Percentiles rank a stretch among this genome's conserved stretches.
Evolutionary conservation across 148 eudicot species (phyloP).

Genomic region (Pouteria glomerata): DNA sequence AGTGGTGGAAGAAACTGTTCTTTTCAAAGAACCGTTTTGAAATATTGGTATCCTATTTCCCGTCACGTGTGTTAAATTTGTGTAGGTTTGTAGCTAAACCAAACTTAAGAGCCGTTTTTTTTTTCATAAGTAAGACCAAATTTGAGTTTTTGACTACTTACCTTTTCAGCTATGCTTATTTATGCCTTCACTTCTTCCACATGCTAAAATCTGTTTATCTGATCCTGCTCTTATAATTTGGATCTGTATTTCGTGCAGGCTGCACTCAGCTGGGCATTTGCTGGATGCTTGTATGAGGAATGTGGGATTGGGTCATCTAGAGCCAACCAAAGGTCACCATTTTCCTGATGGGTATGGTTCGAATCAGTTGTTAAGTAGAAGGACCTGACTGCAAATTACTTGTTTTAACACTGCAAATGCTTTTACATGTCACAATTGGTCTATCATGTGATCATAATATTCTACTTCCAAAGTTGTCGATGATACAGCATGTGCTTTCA

Average conservation of each 20-base stretch:
- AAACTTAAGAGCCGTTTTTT: not conserved
- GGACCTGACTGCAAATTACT: not conserved
- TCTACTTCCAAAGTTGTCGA: no score
- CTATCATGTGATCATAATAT: no score
- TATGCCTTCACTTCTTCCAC: no score
- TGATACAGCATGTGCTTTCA: no score
- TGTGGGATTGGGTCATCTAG: constrained; percentile 68
- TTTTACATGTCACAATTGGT: not conserved
- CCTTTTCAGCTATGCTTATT: no score
- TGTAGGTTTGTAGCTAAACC: not conserved
- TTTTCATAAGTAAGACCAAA: not conserved
- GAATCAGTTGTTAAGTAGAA: not conserved
- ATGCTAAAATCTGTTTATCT: not conserved
- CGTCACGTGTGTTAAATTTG: not conserved
- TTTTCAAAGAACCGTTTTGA: no score
- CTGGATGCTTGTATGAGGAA: constrained; percentile 57
- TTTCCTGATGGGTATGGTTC: constrained; percentile 72
- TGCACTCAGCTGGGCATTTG: constrained; percentile 92
- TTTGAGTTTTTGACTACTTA: not conserved
- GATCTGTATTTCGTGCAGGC: constrained; percentile 31
- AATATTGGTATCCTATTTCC: no score
- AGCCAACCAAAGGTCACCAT: constrained; percentile 73
- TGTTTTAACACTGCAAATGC: not conserved
- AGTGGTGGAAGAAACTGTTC: no score
- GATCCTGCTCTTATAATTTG: not conserved